A percentile compares a stretch with the other conserved stretches of the same genome.
Evolutionary conservation across 352 stramenopile genomes (phyloP).

Genomic region (Globisporangium yorkense): DNA sequence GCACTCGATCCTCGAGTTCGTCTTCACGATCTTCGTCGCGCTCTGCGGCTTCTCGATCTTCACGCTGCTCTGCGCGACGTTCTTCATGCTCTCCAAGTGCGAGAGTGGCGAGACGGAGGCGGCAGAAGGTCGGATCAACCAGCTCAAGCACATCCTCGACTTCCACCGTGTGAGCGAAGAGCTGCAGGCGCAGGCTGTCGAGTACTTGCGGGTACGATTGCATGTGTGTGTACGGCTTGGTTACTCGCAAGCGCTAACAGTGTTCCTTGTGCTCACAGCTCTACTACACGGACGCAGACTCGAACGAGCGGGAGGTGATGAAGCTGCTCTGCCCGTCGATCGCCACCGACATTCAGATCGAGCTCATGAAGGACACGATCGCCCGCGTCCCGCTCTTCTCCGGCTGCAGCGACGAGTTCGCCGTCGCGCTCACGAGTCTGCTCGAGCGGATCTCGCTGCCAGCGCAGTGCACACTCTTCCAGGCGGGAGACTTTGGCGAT

Average conservation of each 20-base stretch:
- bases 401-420: slow-evolving; percentile 47
- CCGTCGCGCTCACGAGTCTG: slow-evolving; percentile 55
- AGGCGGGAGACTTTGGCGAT: slow-evolving; percentile 46
- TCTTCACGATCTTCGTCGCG: slow-evolving; percentile 65
- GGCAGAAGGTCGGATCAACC: slow-evolving; percentile 60
- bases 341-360: slow-evolving; percentile 70
- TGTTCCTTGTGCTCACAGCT: slow-evolving; percentile 22
- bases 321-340: slow-evolving; percentile 67
- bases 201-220: slow-evolving; percentile 46
- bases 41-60: slow-evolving; percentile 67
- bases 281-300: slow-evolving; percentile 63
- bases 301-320: slow-evolving; percentile 63
- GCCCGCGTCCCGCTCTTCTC: slow-evolving; percentile 50
- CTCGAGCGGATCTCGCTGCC: slow-evolving; percentile 56
- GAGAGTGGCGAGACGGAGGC: slow-evolving; percentile 56
- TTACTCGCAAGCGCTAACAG: background rate
- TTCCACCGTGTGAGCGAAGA: slow-evolving; percentile 58
- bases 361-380: slow-evolving; percentile 48
- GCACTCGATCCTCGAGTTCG: slow-evolving; percentile 33
- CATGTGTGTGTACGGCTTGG: background rate
- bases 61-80: slow-evolving; percentile 56
- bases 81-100: slow-evolving; percentile 80
- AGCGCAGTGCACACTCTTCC: slow-evolving; percentile 50
- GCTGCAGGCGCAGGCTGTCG: slow-evolving; percentile 53
- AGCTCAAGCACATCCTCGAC: slow-evolving; percentile 61